Evolutionary conservation across 139 green algal species (phyloP), one percentile per base, ranked within the genome.

Genomic region (Chlorella sp.): DNA sequence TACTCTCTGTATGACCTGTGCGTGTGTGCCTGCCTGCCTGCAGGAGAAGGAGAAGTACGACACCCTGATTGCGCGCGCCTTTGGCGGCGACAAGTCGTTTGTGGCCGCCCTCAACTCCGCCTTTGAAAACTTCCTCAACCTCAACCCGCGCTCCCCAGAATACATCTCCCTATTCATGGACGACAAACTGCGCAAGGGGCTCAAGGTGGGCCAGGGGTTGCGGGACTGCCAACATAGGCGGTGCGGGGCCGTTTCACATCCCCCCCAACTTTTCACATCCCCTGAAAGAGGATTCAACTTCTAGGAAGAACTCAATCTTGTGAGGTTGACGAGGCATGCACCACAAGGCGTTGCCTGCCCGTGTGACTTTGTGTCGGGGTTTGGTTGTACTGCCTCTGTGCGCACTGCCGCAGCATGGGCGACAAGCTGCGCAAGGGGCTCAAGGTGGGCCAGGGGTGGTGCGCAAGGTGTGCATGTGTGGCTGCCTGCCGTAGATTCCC

Each of bases 151-250:
- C 64, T 96, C 95, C 16, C 96, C 98, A 0, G 98, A 99, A 94
- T 99, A 96, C 95, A 96, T 99, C 83, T 98, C 95, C 7, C 94
- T 99, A 18, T 99, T 97, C 95, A 98, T 99, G 89, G 98, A 99
- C 90, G 97, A 99, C 91, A 97, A 97, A 90, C 95, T 99, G 88
- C 94, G 96, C 40, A 94, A 94, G 91, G 93, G 92, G 37, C 89
- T 93, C 64, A 93, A 96, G 89, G 89, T 91, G 71, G n/a, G 57
- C 3, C 26, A 1, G 1, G 68, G 16, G 68, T 36, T 76, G 68
- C 0, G 37, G 37, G 37, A 28, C 61, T 57, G 78, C n/a, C n/a
- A n/a, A n/a, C n/a, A n/a, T n/a, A n/a, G n/a, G n/a, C n/a, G n/a
- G n/a, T n/a, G n/a, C n/a, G n/a, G n/a, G n/a, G n/a, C n/a, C n/a